Percentiles rank a stretch among this genome's conserved stretches.
Evolutionary conservation across 805 yeast genomes (phyloP).

Genomic region (Candida easanensis): DNA sequence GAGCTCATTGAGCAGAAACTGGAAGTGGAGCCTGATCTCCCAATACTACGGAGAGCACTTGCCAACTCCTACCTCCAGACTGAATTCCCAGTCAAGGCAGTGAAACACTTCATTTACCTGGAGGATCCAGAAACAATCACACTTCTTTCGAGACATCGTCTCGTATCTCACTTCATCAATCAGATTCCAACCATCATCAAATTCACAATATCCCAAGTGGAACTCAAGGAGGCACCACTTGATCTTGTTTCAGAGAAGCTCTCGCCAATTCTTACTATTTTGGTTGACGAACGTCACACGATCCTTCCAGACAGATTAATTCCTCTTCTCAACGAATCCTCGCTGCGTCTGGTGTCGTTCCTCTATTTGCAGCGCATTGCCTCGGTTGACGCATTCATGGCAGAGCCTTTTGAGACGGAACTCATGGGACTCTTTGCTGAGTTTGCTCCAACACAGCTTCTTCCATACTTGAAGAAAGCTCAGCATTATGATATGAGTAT

Average conservation of each 20-base stretch:
- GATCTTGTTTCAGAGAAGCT: conserved; percentile 30
- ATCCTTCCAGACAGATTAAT: conserved; percentile 54
- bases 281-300: conserved; percentile 66
- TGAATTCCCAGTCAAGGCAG: conserved; percentile 60
- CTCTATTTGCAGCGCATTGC: conserved; percentile 63
- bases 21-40: conserved; percentile 30
- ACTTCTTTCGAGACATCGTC: conserved; percentile 60
- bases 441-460: conserved; percentile 51
- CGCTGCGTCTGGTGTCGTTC: conserved; percentile 52
- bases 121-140: conserved; percentile 53
- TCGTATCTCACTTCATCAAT: conserved; percentile 48
- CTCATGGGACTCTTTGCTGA: conserved; percentile 63
- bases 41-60: conserved; percentile 40
- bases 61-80: conserved; percentile 54
- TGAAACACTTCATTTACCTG: conserved; percentile 56
- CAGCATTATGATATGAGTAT: conserved; percentile 62
- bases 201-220: conserved; percentile 38
- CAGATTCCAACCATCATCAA: conserved; percentile 51
- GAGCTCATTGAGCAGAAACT: conserved; percentile 40
- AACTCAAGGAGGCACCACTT: conserved; percentile 37
- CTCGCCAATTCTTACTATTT: conserved; percentile 44
- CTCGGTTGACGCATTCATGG: conserved; percentile 51
- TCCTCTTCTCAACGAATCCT: conserved; percentile 36
- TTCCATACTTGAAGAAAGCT: conserved; percentile 59
- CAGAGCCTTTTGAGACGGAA: conserved; percentile 61